Conservation (phyloP, 805 yeast species). For the Saturnispora ahearnii region DNA sequence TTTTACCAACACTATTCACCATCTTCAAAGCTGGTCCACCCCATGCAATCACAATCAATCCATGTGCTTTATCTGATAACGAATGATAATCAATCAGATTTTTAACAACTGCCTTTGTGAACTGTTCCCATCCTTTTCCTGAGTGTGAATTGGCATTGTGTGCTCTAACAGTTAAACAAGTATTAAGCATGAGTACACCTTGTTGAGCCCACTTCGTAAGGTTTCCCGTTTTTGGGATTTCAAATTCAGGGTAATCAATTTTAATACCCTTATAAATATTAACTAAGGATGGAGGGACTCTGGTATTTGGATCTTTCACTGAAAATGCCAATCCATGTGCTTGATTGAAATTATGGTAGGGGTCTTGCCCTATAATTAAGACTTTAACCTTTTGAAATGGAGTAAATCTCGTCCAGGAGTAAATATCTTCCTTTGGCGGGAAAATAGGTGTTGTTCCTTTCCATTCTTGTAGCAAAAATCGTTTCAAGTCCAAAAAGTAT, state of each 20-base stretch:
- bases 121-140: slow-evolving; percentile 83
- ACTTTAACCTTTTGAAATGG: slow-evolving; percentile 69
- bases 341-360: slow-evolving; percentile 86
- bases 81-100: slow-evolving; percentile 42
- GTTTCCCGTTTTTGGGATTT: slow-evolving; percentile 53
- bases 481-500: slow-evolving; percentile 67
- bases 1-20: slow-evolving; percentile 21
- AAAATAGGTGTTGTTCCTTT: slow-evolving; percentile 41
- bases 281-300: slow-evolving; percentile 78
- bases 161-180: slow-evolving; percentile 85
- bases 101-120: slow-evolving; percentile 65
- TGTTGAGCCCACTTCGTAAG: slow-evolving; percentile 76
- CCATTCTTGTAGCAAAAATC: slow-evolving; percentile 45
- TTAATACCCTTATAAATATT: slow-evolving; percentile 78
- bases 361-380: slow-evolving; percentile 89
- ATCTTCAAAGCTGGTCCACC: slow-evolving; percentile 38
- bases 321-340: slow-evolving; percentile 97
- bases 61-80: slow-evolving; percentile 28
- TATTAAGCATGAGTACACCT: slow-evolving; percentile 82
- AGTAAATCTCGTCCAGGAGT: slow-evolving; percentile 86
- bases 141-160: slow-evolving; percentile 93
- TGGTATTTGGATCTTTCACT: slow-evolving; percentile 69
- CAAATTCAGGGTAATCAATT: slow-evolving; percentile 61
- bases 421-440: slow-evolving; percentile 71
- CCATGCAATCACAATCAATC: slow-evolving; percentile 64